Percentiles rank a stretch among this genome's conserved stretches.
Conservation (phyloP, 495 filamentous ascomycete genomes). For the Penicillium ochrochloron region DNA sequence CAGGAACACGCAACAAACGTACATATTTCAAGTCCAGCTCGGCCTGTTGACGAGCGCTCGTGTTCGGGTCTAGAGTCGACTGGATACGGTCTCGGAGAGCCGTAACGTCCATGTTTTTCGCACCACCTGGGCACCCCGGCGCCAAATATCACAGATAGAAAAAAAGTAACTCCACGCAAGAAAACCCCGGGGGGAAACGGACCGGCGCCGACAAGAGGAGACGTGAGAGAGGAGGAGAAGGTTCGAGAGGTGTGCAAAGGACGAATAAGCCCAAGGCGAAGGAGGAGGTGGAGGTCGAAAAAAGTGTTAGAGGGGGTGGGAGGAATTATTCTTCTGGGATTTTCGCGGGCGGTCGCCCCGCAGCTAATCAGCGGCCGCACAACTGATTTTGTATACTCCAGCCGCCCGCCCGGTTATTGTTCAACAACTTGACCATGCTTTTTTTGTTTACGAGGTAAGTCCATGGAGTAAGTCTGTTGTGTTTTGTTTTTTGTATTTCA, state of each 20-base stretch:
- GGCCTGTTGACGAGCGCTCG: conserved; percentile 80
- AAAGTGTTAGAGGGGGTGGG: conserved; percentile 24
- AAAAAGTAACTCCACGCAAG: conserved; percentile 23
- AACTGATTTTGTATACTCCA: conserved; percentile 30
- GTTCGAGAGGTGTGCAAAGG: conserved; percentile 15
- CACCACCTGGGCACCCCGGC: conserved; percentile 43
- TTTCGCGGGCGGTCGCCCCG: conserved; percentile 50
- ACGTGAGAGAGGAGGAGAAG: conserved; percentile 9
- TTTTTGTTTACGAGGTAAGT: not conserved
- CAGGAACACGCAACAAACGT: conserved; percentile 43
- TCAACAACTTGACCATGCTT: not conserved
- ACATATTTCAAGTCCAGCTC: conserved; percentile 95
- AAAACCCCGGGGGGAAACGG: conserved; percentile 25
- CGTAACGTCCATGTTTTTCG: conserved; percentile 77
- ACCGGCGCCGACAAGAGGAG: conserved; percentile 17
- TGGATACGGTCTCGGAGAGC: conserved; percentile 85
- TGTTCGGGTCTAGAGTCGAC: conserved; percentile 83
- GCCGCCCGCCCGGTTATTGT: not conserved
- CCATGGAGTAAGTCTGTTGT: too few relatives aligned
- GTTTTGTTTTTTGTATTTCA: not conserved
- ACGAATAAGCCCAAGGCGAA: conserved; percentile 27
- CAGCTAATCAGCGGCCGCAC: conserved; percentile 51
- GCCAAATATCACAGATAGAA: conserved; percentile 38
- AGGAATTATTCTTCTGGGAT: conserved; percentile 39
- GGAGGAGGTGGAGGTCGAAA: conserved; percentile 31